phyloP scores from a whole-genome alignment of 163 green algal species.

The Coccomyxa subellipsoidea region DNA sequence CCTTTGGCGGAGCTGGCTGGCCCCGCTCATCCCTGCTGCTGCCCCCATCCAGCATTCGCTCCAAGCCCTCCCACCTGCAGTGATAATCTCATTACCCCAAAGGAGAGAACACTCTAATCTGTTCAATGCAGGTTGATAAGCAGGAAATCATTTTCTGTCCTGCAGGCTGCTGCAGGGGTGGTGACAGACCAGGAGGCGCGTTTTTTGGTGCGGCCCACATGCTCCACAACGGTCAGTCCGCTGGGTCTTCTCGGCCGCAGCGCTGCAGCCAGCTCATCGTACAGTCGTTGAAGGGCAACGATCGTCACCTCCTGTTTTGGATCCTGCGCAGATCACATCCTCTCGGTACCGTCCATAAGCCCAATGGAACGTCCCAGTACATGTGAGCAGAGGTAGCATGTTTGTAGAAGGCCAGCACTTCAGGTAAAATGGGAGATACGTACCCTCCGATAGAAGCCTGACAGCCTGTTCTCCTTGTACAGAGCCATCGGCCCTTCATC shows the following conservation, averaged over 20 bases:
- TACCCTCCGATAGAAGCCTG: constrained; percentile 2
- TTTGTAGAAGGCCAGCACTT: too few species aligned
- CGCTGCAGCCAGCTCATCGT: constrained; percentile 38
- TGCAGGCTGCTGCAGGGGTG: too few species aligned
- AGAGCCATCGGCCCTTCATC: not conserved
- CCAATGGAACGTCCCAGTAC: too few species aligned
- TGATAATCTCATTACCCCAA: not conserved
- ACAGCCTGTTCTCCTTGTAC: constrained; percentile 7
- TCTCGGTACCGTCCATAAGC: too few species aligned
- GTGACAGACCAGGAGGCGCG: constrained; percentile 8
- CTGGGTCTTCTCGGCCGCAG: constrained; percentile 22
- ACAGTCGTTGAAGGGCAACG: constrained; percentile 55
- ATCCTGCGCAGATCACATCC: constrained; percentile 34
- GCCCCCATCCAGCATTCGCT: not conserved
- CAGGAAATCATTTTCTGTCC: too few species aligned
- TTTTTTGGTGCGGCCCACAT: constrained; percentile 13
- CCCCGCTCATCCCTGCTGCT: not conserved
- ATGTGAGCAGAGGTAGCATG: too few species aligned
- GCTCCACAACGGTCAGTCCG: constrained; percentile 68
- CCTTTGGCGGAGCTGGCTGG: constrained; percentile 41
- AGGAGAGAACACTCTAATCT: too few species aligned
- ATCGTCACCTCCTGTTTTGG: constrained; percentile 62
- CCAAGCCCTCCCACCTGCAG: not conserved
- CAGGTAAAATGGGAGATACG: too few species aligned
- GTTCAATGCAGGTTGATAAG: too few species aligned